Evolutionary conservation across 176 grass and related monocot genomes (phyloP).

Genomic region (Dactylis glomerata): DNA sequence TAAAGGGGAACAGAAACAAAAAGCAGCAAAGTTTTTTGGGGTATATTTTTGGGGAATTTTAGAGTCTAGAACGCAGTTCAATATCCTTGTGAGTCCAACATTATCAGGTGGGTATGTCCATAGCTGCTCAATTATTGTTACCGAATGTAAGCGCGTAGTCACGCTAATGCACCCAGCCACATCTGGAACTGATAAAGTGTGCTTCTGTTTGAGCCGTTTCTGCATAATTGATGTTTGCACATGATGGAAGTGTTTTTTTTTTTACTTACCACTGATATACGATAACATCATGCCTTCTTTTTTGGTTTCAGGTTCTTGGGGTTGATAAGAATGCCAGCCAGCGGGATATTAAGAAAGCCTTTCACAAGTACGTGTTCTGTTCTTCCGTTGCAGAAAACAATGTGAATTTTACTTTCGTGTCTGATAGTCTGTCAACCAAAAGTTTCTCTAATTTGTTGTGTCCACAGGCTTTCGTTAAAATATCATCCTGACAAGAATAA

Average conservation of each 20-base stretch:
- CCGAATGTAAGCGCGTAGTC: background rate
- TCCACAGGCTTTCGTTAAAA: slow-evolving; percentile 73
- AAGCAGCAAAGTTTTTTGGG: no score
- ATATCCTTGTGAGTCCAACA: background rate
- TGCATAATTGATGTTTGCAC: background rate
- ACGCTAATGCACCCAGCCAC: background rate
- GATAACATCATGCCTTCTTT: background rate
- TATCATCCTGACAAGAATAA: slow-evolving; percentile 99
- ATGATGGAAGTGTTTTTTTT: slow-evolving; percentile 1
- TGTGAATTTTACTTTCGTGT: background rate
- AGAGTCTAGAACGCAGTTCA: background rate
- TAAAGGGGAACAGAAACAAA: no score
- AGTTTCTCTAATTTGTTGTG: slow-evolving; percentile 2
- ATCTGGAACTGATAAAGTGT: background rate
- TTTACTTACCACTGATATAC: background rate
- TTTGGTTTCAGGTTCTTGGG: slow-evolving; percentile 70
- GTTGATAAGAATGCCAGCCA: slow-evolving; percentile 92
- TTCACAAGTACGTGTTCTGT: slow-evolving; percentile 71
- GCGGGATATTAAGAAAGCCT: slow-evolving; percentile 94
- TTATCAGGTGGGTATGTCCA: background rate
- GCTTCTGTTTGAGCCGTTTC: background rate
- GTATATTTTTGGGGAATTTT: background rate
- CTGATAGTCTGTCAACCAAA: background rate
- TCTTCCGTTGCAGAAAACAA: background rate
- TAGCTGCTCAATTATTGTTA: background rate